Base-by-base conservation (phyloP, 2,329 filamentous ascomycete genomes). In the Alternaria conjuncta region DNA sequence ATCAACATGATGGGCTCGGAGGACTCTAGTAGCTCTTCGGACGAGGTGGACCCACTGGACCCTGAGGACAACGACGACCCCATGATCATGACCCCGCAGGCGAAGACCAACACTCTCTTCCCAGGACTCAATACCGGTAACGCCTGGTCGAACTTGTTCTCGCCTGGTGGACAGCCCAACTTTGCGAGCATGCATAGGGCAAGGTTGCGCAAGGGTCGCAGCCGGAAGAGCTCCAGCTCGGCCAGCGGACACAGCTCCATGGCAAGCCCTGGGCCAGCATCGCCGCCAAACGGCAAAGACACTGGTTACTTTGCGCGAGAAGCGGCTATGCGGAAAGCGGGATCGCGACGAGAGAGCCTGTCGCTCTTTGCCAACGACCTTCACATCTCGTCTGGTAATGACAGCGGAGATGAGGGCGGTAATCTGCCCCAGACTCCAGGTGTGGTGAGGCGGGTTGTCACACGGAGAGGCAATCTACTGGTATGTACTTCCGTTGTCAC, bases 301-400 rank as follows among this genome's bases (percentile, higher is more conserved):
- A 83, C 81, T 55, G 84, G 85, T 12, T 89, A 87, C 72, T 88
- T 90, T 74, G 83, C 82, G 3, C 79, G 82, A 46, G 84, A 86
- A 61, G 79, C 83, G 44, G 80, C 82, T 6, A 82, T 83, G 60
- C 82, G 82, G 56, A 84, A 82, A 62, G 78, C 83, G 8, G 79
- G 84, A 45, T 86, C 91, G 9, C 87, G 95, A 47, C 86, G 95
- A 46, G 94, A 97, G 79, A 97, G 93, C 78, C 89, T 98, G 64
- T 96, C 92, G 69, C 89, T 96, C 83, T 93, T 94, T 41, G 94
- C 94, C 15, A 94, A 96, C 70, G 93, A 97, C 72, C 82, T 97
- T 20, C 91, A 96, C 68, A 91, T 97, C 21, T 90, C 88, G 11
- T 89, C 89, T 57, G 88, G 93, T 5, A 94, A 90, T 70, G 94